Evolutionary conservation across 768 basidiomycete genomes (phyloP).

Genomic region (Vishniacozyma victoriae): DNA sequence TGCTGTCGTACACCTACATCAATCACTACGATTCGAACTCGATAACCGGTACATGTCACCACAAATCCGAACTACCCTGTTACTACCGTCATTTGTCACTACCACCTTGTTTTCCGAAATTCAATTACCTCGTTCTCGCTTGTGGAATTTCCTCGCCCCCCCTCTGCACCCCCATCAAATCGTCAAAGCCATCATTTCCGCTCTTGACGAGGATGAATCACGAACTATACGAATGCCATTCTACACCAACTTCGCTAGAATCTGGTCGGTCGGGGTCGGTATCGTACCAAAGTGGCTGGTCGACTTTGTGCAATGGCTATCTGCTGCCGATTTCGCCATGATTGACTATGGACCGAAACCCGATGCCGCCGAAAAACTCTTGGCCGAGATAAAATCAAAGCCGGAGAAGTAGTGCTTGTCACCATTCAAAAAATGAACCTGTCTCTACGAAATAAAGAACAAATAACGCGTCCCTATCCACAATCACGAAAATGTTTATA

Average conservation of each 20-base stretch:
- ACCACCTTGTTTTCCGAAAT: slow-evolving; percentile 67
- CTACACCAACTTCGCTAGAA: slow-evolving; percentile 31
- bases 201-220: slow-evolving; percentile 73
- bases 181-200: slow-evolving; percentile 73
- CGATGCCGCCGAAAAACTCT: slow-evolving; percentile 30
- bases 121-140: slow-evolving; percentile 51
- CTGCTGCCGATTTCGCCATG: slow-evolving; percentile 69
- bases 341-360: slow-evolving; percentile 32
- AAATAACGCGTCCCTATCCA: too few species aligned
- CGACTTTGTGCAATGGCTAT: slow-evolving; percentile 71
- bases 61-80: slow-evolving; percentile 75
- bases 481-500: too few species aligned
- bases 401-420: too few species aligned
- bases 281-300: slow-evolving; percentile 36
- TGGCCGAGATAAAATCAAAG: slow-evolving; percentile 2
- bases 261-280: slow-evolving; percentile 18
- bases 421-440: too few species aligned
- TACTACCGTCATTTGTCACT: slow-evolving; percentile 71
- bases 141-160: slow-evolving; percentile 71
- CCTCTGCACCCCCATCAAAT: slow-evolving; percentile 65
- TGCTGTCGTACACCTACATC: slow-evolving; percentile 71
- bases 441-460: too few species aligned
- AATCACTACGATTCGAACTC: slow-evolving; percentile 80
- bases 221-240: slow-evolving; percentile 61
- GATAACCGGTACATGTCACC: slow-evolving; percentile 72